A percentile compares a stretch with the other conserved stretches of the same genome.
Conservation (phyloP, 2,329 filamentous ascomycete genomes). For the Fusarium zealandicum region DNA sequence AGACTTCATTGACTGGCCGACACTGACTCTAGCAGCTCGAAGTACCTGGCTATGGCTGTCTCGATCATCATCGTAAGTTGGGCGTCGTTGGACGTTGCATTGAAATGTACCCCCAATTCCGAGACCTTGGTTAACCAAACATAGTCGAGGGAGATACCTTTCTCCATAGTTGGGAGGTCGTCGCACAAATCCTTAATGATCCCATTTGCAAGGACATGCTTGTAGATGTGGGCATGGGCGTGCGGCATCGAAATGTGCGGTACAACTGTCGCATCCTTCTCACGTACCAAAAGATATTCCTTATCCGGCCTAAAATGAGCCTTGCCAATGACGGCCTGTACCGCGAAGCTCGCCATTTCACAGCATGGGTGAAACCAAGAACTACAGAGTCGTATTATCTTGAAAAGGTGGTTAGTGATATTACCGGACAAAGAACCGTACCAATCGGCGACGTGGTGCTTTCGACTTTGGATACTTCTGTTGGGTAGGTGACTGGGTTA, state of each 20-base stretch:
- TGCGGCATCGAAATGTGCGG: conserved; percentile 18
- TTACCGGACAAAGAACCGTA: conserved; percentile 46
- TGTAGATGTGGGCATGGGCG: conserved; percentile 51
- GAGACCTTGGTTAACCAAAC: no score
- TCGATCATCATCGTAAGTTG: conserved; percentile 62
- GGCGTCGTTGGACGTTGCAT: no score
- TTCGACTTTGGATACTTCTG: neutral
- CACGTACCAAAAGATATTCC: conserved; percentile 69
- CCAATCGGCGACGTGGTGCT: conserved; percentile 47
- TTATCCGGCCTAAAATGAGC: conserved; percentile 75
- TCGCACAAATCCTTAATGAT: conserved; percentile 45
- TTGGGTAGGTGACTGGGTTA: neutral
- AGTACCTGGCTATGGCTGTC: conserved; percentile 44
- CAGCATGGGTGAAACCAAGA: neutral
- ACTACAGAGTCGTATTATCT: conserved; percentile 36
- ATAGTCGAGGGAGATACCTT: conserved; percentile 52
- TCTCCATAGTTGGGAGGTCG: conserved; percentile 44
- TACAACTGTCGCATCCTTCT: conserved; percentile 48
- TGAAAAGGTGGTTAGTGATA: conserved; percentile 39
- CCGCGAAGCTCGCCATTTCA: neutral
- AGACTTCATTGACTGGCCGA: conserved; percentile 21
- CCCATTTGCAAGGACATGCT: conserved; percentile 48
- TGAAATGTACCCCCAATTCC: no score
- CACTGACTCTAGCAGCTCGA: neutral
- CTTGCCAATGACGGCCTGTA: conserved; percentile 70